Conservation (phyloP, 1,284 basidiomycete genomes). For the Rhodotorula sp. region DNA sequence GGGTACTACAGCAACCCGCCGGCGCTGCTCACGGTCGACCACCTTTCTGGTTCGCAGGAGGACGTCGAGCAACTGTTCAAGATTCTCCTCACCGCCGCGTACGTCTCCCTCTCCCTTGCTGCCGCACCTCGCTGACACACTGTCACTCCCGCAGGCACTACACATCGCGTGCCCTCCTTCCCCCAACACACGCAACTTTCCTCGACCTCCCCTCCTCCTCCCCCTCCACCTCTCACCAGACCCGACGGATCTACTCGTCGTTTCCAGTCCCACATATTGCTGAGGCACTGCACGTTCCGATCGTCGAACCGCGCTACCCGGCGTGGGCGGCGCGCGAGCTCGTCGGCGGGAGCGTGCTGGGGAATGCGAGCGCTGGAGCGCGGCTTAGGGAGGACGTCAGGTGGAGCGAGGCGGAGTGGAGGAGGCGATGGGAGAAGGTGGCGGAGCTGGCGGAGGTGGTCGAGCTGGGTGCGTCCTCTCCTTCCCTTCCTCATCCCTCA, state of each 20-base stretch:
- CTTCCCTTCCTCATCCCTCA: no score
- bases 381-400: not conserved
- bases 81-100: slow-evolving; percentile 19
- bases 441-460: slow-evolving; percentile 1
- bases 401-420: not conserved
- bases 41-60: slow-evolving; percentile 1
- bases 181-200: slow-evolving; percentile 15
- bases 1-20: slow-evolving; percentile 37
- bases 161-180: slow-evolving; percentile 14
- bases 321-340: not conserved
- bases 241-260: slow-evolving; percentile 1
- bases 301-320: slow-evolving; percentile 30
- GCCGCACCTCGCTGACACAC: accelerated
- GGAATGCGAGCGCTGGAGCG: not conserved
- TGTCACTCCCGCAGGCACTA: not conserved
- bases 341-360: slow-evolving; percentile 14
- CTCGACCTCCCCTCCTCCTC: slow-evolving; percentile 4
- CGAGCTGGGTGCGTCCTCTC: slow-evolving; percentile 17
- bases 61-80: slow-evolving; percentile 13
- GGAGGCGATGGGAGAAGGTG: not conserved
- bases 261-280: slow-evolving; percentile 26
- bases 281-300: slow-evolving; percentile 1
- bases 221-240: not conserved
- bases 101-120: not conserved
- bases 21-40: slow-evolving; percentile 18